Percentiles rank a stretch among this genome's conserved stretches.
Conservation (phyloP, 2,329 filamentous ascomycete genomes). For the Aspergillus brasiliensis region DNA sequence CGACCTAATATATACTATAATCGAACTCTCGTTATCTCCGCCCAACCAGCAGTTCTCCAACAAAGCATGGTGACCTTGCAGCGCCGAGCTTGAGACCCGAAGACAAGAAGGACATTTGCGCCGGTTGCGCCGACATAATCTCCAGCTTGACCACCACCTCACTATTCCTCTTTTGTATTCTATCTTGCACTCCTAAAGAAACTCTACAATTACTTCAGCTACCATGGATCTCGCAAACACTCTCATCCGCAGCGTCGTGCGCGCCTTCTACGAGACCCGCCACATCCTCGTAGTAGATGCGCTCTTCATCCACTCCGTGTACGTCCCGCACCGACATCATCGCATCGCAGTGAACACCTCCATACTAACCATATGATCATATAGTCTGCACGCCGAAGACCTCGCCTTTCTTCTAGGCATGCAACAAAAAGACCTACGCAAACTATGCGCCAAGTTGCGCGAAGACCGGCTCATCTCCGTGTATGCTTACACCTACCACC, state of each 20-base stretch:
- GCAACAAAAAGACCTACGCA: slow-evolving; percentile 89
- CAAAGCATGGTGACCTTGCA: background rate
- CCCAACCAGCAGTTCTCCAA: background rate
- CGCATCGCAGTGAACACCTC: background rate
- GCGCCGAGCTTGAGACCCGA: background rate
- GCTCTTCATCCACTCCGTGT: slow-evolving; percentile 72
- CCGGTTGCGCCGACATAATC: background rate
- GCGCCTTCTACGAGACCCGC: slow-evolving; percentile 83
- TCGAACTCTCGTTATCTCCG: no score
- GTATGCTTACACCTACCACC: slow-evolving; percentile 52
- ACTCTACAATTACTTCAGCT: background rate
- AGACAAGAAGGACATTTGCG: background rate
- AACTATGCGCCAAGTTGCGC: slow-evolving; percentile 78
- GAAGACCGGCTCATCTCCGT: slow-evolving; percentile 84
- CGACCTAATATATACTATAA: no score
- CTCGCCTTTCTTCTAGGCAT: slow-evolving; percentile 83
- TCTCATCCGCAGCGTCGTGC: slow-evolving; percentile 81
- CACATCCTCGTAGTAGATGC: slow-evolving; percentile 82
- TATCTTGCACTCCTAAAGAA: background rate
- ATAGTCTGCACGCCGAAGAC: slow-evolving; percentile 79
- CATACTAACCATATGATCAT: background rate
- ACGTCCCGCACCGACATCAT: slow-evolving; percentile 31
- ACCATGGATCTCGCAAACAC: slow-evolving; percentile 70
- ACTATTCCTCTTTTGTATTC: background rate
- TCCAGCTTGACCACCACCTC: background rate